These are phyloP conservation scores for Dicorynia guianensis DNA, from an alignment of 306 rosid species.

Conservation along the genomic window DNA sequence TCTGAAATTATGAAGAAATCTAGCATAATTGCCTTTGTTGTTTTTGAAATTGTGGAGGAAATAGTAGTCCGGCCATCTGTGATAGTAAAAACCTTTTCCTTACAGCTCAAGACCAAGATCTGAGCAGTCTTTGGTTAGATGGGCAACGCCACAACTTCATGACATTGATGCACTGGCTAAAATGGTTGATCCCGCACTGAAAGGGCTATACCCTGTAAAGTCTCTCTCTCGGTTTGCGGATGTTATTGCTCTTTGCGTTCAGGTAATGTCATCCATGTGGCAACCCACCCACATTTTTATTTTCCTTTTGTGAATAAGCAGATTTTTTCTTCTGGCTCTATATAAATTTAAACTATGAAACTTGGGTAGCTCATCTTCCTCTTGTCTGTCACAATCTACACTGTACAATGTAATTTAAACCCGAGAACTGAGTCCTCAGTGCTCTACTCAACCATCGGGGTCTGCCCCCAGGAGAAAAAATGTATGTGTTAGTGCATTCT, in stretches of 20 bases:
- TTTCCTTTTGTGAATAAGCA: conserved; percentile 6
- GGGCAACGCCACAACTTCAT: conserved; percentile 99
- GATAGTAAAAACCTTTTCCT: conserved; percentile 39
- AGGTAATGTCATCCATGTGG: conserved; percentile 59
- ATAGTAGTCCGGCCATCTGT: background rate
- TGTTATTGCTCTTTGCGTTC: conserved; percentile 93
- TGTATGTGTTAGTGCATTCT: conserved; percentile 1
- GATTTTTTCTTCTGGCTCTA: background rate
- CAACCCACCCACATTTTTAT: background rate
- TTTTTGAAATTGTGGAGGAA: conserved; percentile 19
- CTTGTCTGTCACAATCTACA: background rate
- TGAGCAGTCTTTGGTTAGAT: conserved; percentile 93
- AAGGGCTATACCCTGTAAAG: conserved; percentile 92
- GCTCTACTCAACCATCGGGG: background rate
- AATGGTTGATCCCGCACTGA: conserved; percentile 89
- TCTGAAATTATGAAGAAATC: background rate
- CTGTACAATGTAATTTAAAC: no score
- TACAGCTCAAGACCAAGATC: conserved; percentile 82
- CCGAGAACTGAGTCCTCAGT: background rate
- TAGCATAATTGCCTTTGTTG: background rate
- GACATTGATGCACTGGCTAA: conserved; percentile 90
- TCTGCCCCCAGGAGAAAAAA: background rate
- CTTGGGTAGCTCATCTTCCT: background rate
- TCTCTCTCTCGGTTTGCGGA: conserved; percentile 97
- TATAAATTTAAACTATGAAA: background rate